A percentile compares a stretch with the other conserved stretches of the same genome.
Evolutionary conservation across 1,284 basidiomycete genomes (phyloP).

Genomic region (Wallemia ichthyophaga): DNA sequence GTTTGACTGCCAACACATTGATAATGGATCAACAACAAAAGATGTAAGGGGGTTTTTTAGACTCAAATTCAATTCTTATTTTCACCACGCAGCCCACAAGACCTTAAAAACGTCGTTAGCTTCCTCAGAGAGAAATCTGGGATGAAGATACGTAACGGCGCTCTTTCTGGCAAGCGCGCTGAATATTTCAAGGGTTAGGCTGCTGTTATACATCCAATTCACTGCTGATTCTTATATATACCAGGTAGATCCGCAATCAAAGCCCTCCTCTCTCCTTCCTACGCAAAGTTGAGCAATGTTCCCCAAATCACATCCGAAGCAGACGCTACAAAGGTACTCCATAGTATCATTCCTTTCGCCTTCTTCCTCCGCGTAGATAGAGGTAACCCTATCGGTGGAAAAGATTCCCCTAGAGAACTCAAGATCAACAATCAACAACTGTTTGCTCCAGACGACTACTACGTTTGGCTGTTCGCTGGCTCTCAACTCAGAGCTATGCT

Average conservation of each 20-base stretch:
- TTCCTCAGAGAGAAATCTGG: constrained; percentile 61
- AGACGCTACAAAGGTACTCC: constrained; percentile 40
- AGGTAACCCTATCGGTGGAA: constrained; percentile 6
- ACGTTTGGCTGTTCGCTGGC: constrained; percentile 91
- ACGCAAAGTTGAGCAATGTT: constrained; percentile 58
- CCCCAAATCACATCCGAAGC: constrained; percentile 43
- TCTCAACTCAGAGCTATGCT: constrained; percentile 75
- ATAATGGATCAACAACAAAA: not conserved
- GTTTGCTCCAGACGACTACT: constrained; percentile 44
- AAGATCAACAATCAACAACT: constrained; percentile 49
- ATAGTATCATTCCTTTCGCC: constrained; percentile 37
- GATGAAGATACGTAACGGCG: constrained; percentile 63
- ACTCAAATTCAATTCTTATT: not conserved
- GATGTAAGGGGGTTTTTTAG: not conserved
- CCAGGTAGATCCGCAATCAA: constrained; percentile 72
- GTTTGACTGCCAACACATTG: not conserved
- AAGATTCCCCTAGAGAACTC: constrained; percentile 44
- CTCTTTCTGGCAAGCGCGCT: constrained; percentile 72
- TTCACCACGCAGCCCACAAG: constrained; percentile 20
- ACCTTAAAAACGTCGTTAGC: constrained; percentile 45
- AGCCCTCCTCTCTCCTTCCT: constrained; percentile 65
- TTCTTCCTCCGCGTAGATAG: constrained; percentile 15
- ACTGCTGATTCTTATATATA: too few species aligned
- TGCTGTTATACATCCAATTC: not conserved
- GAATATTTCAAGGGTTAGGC: constrained; percentile 87